phyloP scores from a whole-genome alignment of 495 filamentous ascomycete species.

The Hypoxylon subgilvum region DNA sequence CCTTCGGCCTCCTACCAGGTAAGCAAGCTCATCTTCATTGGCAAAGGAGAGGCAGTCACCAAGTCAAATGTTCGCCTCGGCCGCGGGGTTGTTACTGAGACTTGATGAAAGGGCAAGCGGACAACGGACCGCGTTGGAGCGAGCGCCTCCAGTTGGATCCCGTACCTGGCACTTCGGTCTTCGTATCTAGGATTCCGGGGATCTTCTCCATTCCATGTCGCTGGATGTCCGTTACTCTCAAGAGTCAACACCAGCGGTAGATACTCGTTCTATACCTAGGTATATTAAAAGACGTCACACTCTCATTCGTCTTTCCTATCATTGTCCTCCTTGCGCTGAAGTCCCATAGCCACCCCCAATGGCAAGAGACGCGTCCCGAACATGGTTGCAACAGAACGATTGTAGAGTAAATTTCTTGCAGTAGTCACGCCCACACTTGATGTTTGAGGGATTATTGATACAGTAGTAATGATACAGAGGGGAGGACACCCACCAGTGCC shows the following conservation, averaged over 20 bases:
- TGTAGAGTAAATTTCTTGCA: conserved; percentile 20
- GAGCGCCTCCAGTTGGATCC: conserved; percentile 14
- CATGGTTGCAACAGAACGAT: conserved; percentile 27
- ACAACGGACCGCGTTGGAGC: conserved; percentile 8
- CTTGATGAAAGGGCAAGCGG: conserved; percentile 4
- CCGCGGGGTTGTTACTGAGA: conserved; percentile 28
- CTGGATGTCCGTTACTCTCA: too few relatives aligned
- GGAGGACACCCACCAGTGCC: not conserved
- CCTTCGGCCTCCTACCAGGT: conserved; percentile 4
- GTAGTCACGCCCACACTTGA: conserved; percentile 25
- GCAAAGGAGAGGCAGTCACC: conserved; percentile 10
- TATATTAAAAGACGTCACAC: too few relatives aligned
- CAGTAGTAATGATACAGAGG: conserved; percentile 33
- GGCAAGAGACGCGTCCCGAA: not conserved
- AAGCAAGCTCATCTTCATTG: conserved; percentile 13
- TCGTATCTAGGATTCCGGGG: conserved; percentile 5
- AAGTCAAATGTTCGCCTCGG: conserved; percentile 17
- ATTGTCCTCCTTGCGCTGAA: not conserved
- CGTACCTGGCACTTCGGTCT: conserved; percentile 3
- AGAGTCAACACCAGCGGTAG: too few relatives aligned
- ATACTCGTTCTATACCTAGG: too few relatives aligned
- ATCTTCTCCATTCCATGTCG: not conserved
- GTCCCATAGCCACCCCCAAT: not conserved
- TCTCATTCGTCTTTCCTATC: not conserved
- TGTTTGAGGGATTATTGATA: conserved; percentile 38